Evolutionary conservation across 495 filamentous ascomycete genomes (phyloP).

Genomic region (Aspergillus diversus): DNA sequence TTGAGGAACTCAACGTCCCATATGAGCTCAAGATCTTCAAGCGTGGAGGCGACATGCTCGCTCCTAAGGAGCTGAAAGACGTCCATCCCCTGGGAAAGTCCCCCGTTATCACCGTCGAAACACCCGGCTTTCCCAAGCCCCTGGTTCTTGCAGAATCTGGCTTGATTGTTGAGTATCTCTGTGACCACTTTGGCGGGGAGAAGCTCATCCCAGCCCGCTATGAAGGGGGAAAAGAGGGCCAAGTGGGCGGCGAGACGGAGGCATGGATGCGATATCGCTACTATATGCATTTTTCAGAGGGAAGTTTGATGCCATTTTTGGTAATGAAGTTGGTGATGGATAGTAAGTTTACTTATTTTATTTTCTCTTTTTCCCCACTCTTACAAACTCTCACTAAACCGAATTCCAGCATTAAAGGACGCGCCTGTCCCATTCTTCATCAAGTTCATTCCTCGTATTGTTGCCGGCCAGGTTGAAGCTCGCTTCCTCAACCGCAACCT

Average conservation of each 20-base stretch:
- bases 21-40: constrained; percentile 80
- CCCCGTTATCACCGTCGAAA: constrained; percentile 68
- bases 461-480: constrained; percentile 64
- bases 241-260: constrained; percentile 71
- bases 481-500: constrained; percentile 66
- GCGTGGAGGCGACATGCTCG: constrained; percentile 61
- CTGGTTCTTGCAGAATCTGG: constrained; percentile 80
- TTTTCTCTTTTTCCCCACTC: neutral
- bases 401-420: constrained; percentile 57
- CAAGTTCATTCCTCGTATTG: constrained; percentile 68
- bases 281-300: constrained; percentile 83
- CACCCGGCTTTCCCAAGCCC: constrained; percentile 48
- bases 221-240: constrained; percentile 47
- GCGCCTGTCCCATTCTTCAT: constrained; percentile 81
- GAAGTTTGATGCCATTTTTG: constrained; percentile 72
- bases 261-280: constrained; percentile 77
- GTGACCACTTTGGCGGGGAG: constrained; percentile 65
- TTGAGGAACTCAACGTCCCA: constrained; percentile 78
- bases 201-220: constrained; percentile 68
- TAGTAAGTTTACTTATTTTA: constrained; percentile 45
- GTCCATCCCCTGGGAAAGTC: constrained; percentile 87
- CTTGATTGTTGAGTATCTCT: constrained; percentile 77
- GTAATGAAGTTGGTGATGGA: constrained; percentile 61
- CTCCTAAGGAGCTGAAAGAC: constrained; percentile 71
- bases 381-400: neutral